A percentile compares a stretch with the other conserved stretches of the same genome.
phyloP scores from a whole-genome alignment of 2,329 filamentous ascomycete species.

The Torrubiella hemipterigena region DNA sequence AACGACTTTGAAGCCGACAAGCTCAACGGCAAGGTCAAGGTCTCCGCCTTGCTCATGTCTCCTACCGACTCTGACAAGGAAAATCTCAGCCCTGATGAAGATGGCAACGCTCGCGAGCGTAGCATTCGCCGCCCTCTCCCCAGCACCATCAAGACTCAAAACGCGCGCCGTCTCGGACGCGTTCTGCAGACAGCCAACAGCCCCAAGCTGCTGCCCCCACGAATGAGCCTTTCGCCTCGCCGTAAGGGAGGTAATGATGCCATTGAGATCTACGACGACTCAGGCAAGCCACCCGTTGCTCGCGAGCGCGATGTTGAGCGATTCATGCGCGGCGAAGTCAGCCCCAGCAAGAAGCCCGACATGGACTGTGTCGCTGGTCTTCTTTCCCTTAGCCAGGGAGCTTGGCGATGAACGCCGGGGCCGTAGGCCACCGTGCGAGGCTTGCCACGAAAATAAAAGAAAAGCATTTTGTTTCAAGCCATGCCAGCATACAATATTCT shows the following conservation, averaged over 20 bases:
- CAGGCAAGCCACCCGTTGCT: conserved; percentile 14
- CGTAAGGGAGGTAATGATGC: conserved; percentile 20
- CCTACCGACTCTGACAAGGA: conserved; percentile 79
- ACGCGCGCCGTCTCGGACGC: conserved; percentile 28
- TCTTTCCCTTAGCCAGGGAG: conserved; percentile 80
- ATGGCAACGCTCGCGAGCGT: conserved; percentile 23
- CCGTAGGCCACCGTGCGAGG: background rate
- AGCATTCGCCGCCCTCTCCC: conserved; percentile 24
- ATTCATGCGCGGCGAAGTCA: conserved; percentile 59
- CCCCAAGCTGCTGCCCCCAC: conserved; percentile 19
- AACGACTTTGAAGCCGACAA: conserved; percentile 10
- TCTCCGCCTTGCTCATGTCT: conserved; percentile 25
- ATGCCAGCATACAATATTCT: no score
- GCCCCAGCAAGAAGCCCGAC: conserved; percentile 65
- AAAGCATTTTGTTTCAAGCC: conserved; percentile 1
- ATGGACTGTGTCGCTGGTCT: conserved; percentile 85
- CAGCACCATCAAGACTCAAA: conserved; percentile 15
- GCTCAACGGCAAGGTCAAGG: conserved; percentile 21
- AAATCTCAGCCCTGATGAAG: conserved; percentile 60
- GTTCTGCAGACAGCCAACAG: conserved; percentile 27
- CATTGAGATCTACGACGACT: conserved; percentile 42
- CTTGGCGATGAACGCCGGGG: conserved; percentile 58
- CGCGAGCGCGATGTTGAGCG: conserved; percentile 51
- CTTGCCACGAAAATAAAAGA: background rate
- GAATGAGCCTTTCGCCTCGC: conserved; percentile 28